These are phyloP conservation scores for Leccinum subgranulosum DNA, from an alignment of 768 basidiomycete species.

Conservation along the genomic window DNA sequence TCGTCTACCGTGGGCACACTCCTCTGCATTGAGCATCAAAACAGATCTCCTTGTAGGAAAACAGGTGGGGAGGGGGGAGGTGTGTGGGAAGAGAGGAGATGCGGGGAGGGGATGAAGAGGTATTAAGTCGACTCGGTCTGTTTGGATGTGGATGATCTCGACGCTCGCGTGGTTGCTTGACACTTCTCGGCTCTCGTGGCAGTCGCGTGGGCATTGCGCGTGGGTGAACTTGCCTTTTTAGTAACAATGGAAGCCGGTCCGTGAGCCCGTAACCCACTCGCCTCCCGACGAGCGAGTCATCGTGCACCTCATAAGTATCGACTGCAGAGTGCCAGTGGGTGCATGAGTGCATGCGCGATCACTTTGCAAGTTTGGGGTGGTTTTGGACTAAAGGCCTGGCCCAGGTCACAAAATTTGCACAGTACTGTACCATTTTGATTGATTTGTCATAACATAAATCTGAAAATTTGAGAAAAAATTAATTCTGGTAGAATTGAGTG, in stretches of 20 bases:
- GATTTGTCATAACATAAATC: too few species aligned
- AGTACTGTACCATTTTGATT: too few species aligned
- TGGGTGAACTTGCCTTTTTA: conserved; percentile 20
- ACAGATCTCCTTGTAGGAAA: neutral
- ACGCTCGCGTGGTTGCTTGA: conserved; percentile 35
- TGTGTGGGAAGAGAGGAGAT: neutral
- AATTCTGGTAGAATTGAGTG: too few species aligned
- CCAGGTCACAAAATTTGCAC: too few species aligned
- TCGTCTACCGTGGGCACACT: conserved; percentile 40
- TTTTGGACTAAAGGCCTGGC: too few species aligned
- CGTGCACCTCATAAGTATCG: too few species aligned
- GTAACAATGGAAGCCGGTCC: conserved; percentile 9
- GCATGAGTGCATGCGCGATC: too few species aligned
- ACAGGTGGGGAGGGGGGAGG: neutral
- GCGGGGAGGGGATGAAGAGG: conserved; percentile 2
- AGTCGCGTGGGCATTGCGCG: conserved; percentile 32
- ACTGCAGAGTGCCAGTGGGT: too few species aligned
- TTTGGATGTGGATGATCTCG: conserved; percentile 27
- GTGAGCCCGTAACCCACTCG: neutral
- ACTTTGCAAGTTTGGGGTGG: too few species aligned
- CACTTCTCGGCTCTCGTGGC: conserved; percentile 36
- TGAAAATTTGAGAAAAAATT: too few species aligned
- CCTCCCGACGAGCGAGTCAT: too few species aligned
- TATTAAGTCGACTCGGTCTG: conserved; percentile 11
- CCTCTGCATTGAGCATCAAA: conserved; percentile 31